These are phyloP conservation scores for Zelonia costaricensis DNA, from an alignment of 208 protist species.

Conservation along the genomic window DNA sequence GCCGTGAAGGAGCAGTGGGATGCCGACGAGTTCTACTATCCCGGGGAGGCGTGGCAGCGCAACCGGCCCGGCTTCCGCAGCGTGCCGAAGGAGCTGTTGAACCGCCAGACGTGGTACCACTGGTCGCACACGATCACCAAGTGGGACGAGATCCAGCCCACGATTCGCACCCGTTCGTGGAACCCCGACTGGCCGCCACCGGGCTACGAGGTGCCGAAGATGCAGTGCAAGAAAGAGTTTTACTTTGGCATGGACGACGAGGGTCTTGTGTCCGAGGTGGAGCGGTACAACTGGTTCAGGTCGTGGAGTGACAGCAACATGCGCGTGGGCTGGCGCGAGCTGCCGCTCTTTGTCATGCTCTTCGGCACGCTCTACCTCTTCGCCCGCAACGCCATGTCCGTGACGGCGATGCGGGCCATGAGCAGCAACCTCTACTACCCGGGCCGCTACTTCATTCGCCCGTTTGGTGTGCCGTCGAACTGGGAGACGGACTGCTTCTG, in stretches of 20 bases:
- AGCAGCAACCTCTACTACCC: conserved; percentile 88
- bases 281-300: conserved; percentile 89
- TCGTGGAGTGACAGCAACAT: conserved; percentile 86
- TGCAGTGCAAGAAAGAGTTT: conserved; percentile 88
- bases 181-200: conserved; percentile 88
- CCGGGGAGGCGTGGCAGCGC: conserved; percentile 81
- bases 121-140: conserved; percentile 86
- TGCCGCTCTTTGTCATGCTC: conserved; percentile 71
- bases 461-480: conserved; percentile 78
- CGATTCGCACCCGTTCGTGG: conserved; percentile 83
- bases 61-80: conserved; percentile 87
- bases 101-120: conserved; percentile 89
- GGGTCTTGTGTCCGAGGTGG: conserved; percentile 78
- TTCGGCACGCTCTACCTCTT: conserved; percentile 58
- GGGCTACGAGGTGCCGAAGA: conserved; percentile 81
- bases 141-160: conserved; percentile 87
- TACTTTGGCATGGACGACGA: conserved; percentile 82
- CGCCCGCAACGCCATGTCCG: conserved; percentile 59
- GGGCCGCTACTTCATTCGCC: conserved; percentile 61
- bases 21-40: conserved; percentile 89
- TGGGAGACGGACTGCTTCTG: conserved; percentile 76
- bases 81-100: conserved; percentile 87
- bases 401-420: conserved; percentile 66
- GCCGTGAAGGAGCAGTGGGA: conserved; percentile 91
- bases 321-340: conserved; percentile 77